These are phyloP conservation scores for Acacia crassicarpa DNA, from an alignment of 306 rosid genomes.

Conservation along the genomic window DNA sequence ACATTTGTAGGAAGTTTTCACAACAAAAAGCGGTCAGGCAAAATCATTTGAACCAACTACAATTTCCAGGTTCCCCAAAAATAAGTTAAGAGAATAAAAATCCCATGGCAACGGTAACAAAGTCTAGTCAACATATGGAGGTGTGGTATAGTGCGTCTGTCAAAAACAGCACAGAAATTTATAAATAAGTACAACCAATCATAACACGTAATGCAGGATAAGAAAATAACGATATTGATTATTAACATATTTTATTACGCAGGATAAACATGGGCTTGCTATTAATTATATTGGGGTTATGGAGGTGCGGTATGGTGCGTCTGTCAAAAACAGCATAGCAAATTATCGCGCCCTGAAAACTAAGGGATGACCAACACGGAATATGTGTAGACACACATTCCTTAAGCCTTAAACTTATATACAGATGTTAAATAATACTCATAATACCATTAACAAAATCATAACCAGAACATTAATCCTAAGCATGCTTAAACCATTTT, in stretches of 20 bases:
- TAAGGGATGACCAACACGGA: no score
- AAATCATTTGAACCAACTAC: constrained; percentile 3
- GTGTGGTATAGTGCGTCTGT: neutral
- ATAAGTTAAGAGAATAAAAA: neutral
- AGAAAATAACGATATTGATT: neutral
- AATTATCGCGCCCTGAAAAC: no score
- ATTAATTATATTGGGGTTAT: neutral
- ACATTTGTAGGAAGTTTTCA: neutral
- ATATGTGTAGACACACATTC: no score
- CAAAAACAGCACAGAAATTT: neutral
- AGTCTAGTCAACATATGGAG: neutral
- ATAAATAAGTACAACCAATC: neutral
- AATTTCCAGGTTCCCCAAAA: neutral
- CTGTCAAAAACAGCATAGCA: neutral
- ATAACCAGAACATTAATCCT: no score
- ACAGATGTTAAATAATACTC: no score
- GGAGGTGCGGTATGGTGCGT: neutral
- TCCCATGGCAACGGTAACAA: neutral
- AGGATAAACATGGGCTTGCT: no score
- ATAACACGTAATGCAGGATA: neutral
- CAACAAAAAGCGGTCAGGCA: neutral
- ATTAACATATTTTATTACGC: neutral
- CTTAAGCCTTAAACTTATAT: no score
- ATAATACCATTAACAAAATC: no score
- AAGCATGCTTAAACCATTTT: no score